phyloP scores from a whole-genome alignment of 192 early-diverging fungal genomes.

The Gonapodya sp. region DNA sequence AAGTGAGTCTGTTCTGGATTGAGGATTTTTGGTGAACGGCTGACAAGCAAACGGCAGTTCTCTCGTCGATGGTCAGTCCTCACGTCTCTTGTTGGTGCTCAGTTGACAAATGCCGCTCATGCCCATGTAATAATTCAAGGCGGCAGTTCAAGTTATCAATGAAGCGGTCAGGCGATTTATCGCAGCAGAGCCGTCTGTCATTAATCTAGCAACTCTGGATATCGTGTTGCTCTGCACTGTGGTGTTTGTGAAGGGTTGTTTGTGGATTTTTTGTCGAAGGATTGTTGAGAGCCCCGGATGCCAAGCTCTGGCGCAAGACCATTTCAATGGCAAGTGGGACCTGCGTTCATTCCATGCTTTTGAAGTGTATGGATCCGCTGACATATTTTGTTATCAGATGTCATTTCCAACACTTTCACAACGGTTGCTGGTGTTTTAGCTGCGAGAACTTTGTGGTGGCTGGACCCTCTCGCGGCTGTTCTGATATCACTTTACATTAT shows the following conservation, averaged over 20 bases:
- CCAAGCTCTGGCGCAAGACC: neutral
- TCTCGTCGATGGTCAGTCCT: neutral
- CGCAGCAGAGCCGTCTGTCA: neutral
- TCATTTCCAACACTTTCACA: neutral
- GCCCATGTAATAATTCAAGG: too few relatives aligned
- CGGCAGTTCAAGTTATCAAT: neutral
- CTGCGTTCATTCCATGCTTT: too few relatives aligned
- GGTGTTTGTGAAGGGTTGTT: neutral
- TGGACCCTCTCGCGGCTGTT: neutral
- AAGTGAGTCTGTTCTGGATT: too few relatives aligned
- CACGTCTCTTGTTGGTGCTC: too few relatives aligned
- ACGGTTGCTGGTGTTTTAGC: neutral
- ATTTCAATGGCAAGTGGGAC: neutral
- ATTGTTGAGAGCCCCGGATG: neutral
- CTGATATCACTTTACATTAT: neutral
- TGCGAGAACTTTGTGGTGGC: neutral
- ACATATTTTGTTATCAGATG: too few relatives aligned
- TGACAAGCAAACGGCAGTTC: too few relatives aligned
- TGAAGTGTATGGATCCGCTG: too few relatives aligned
- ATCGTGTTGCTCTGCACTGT: neutral
- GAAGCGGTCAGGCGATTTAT: neutral
- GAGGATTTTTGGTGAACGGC: too few relatives aligned
- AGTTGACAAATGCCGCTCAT: too few relatives aligned
- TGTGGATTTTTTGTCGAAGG: neutral
- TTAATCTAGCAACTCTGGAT: neutral